Conservation (phyloP, 306 rosid genomes). For the Heteromeles arbutifolia region DNA sequence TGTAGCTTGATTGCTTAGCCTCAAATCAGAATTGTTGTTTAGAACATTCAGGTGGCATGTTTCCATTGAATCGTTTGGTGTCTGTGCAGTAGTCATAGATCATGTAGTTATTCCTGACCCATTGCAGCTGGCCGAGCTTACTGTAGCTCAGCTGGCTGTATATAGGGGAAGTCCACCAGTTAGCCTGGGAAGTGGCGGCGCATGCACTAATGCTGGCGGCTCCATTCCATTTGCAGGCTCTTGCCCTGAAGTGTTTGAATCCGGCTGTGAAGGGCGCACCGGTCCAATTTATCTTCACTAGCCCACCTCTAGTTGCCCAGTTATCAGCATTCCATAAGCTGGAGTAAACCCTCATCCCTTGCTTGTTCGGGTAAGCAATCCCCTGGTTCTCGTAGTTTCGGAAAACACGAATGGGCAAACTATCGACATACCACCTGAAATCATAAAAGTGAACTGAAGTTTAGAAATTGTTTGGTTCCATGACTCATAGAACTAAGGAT, state of each 20-base stretch:
- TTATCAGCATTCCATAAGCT: constrained; percentile 74
- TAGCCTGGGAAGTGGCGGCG: constrained; percentile 32
- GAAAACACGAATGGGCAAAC: constrained; percentile 72
- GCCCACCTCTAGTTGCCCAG: constrained; percentile 87
- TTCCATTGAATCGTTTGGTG: constrained; percentile 46
- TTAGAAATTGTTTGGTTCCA: neutral
- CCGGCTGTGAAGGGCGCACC: constrained; percentile 63
- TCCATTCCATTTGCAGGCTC: constrained; percentile 75
- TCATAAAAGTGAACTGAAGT: neutral
- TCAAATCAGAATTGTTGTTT: constrained; percentile 37
- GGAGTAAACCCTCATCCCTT: constrained; percentile 66
- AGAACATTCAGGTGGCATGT: constrained; percentile 50
- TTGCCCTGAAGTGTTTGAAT: constrained; percentile 47
- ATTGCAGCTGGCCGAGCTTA: constrained; percentile 38
- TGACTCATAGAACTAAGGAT: neutral
- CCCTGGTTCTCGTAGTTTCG: constrained; percentile 52
- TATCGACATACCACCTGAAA: constrained; percentile 71
- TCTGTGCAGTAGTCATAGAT: constrained; percentile 79
- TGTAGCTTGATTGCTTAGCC: neutral
- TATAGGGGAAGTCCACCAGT: constrained; percentile 64
- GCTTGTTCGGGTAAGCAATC: constrained; percentile 61
- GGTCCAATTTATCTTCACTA: constrained; percentile 57
- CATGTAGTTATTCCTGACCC: constrained; percentile 53
- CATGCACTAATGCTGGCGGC: constrained; percentile 43
- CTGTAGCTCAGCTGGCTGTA: constrained; percentile 36